phyloP scores from a whole-genome alignment of 2,329 filamentous ascomycete species.

The Cordyceps farinosa region DNA sequence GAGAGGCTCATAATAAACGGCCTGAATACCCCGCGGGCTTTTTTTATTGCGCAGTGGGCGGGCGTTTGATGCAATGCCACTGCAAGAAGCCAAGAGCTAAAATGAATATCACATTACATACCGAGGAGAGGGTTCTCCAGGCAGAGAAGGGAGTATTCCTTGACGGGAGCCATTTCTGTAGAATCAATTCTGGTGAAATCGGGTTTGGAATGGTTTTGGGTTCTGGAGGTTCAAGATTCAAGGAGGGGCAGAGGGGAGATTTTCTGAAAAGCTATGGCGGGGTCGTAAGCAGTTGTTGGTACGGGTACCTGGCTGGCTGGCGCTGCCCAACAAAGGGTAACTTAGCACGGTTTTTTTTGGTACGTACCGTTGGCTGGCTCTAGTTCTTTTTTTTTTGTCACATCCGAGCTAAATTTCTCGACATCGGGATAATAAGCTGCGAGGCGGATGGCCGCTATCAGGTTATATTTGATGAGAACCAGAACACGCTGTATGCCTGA shows the following conservation, averaged over 20 bases:
- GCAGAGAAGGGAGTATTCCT: constrained; percentile 86
- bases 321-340: too few relatives aligned
- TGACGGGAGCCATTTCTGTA: constrained; percentile 64
- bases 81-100: constrained; percentile 9
- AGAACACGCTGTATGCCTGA: too few relatives aligned
- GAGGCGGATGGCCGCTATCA: too few relatives aligned
- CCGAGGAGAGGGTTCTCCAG: constrained; percentile 97
- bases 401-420: not conserved
- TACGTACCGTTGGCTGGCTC: not conserved
- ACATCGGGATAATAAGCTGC: too few relatives aligned
- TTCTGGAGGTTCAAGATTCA: constrained; percentile 17
- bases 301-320: constrained; percentile 3
- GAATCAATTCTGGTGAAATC: constrained; percentile 21
- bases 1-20: not conserved
- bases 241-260: constrained; percentile 21
- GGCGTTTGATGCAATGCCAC: not conserved
- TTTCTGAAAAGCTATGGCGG: constrained; percentile 18
- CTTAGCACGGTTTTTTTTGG: not conserved
- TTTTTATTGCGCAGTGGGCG: not conserved
- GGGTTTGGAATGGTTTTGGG: constrained; percentile 18
- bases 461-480: too few relatives aligned
- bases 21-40: constrained; percentile 4
- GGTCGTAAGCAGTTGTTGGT: not conserved
- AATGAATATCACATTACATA: constrained; percentile 39
- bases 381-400: not conserved